A percentile compares a stretch with the other conserved stretches of the same genome.
Conservation (phyloP, 768 basidiomycete genomes). For the Rhodotorula toruloides region DNA sequence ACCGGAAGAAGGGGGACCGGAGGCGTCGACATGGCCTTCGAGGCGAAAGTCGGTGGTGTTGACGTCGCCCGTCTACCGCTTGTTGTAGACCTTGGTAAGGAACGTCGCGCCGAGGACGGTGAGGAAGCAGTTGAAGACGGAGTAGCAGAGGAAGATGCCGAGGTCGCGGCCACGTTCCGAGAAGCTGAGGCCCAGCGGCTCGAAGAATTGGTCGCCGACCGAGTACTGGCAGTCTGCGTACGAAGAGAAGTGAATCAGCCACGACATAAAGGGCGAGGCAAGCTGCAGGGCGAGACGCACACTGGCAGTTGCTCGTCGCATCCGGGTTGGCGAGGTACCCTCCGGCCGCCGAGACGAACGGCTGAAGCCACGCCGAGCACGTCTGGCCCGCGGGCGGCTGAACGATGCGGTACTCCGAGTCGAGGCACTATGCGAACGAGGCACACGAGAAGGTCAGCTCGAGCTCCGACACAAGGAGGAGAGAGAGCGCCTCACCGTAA, state of each 20-base stretch:
- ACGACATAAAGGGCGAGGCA: not conserved
- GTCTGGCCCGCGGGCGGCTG: slow-evolving; percentile 68
- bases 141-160: slow-evolving; percentile 49
- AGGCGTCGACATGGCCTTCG: no score
- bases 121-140: slow-evolving; percentile 55
- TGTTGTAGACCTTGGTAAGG: slow-evolving; percentile 31
- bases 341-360: slow-evolving; percentile 59
- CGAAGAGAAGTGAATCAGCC: not conserved
- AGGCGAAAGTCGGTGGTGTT: no score
- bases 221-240: slow-evolving; percentile 34
- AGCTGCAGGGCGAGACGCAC: slow-evolving; percentile 43
- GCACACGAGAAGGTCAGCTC: not conserved
- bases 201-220: slow-evolving; percentile 66
- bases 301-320: slow-evolving; percentile 61
- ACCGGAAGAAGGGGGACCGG: no score
- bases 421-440: slow-evolving; percentile 50
- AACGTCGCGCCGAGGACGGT: slow-evolving; percentile 36
- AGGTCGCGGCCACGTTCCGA: slow-evolving; percentile 47
- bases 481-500: slow-evolving; percentile 48
- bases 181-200: slow-evolving; percentile 63
- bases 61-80: slow-evolving; percentile 5
- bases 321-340: slow-evolving; percentile 69
- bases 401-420: slow-evolving; percentile 67
- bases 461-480: not conserved
- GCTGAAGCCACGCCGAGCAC: slow-evolving; percentile 64